A percentile compares a stretch with the other conserved stretches of the same genome.
Evolutionary conservation across 345 rosid species (phyloP).

Genomic region (Linum tenue): DNA sequence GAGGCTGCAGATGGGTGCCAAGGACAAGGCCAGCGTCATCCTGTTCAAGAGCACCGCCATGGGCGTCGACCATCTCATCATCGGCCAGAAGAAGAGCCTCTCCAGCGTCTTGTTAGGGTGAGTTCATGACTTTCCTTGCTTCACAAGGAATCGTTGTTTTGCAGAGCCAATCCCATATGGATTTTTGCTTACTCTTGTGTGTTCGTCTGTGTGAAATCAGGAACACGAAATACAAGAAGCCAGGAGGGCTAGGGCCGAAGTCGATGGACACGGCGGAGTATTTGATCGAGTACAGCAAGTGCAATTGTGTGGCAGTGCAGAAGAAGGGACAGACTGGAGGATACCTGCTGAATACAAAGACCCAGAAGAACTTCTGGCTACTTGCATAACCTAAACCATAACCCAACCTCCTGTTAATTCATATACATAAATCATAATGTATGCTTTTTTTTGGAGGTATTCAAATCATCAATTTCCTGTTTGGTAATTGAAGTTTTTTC

Average conservation of each 20-base stretch:
- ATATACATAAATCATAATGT: neutral
- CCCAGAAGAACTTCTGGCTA: conserved; percentile 83
- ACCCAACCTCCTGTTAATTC: neutral
- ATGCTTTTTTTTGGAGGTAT: neutral
- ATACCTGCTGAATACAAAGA: conserved; percentile 77
- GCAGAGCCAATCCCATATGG: neutral
- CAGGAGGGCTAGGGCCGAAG: conserved; percentile 48
- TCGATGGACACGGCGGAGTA: conserved; percentile 63
- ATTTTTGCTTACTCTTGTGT: too few relatives aligned
- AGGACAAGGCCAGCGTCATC: conserved; percentile 46
- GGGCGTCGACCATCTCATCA: conserved; percentile 49
- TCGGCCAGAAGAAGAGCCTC: conserved; percentile 65
- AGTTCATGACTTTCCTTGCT: conserved; percentile 3
- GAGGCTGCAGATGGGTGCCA: conserved; percentile 37
- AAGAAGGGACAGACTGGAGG: conserved; percentile 80
- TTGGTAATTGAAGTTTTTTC: neutral
- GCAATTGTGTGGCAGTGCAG: conserved; percentile 77
- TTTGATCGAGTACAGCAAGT: conserved; percentile 68
- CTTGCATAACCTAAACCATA: conserved; percentile 38
- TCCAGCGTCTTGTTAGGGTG: conserved; percentile 63
- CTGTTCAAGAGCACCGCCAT: conserved; percentile 39
- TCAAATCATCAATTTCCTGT: neutral
- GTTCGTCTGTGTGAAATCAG: neutral
- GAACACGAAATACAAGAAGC: conserved; percentile 31
- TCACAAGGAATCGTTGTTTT: too few relatives aligned